Evolutionary conservation across 2,329 filamentous ascomycete genomes (phyloP).

Genomic region (Nemania sp.): DNA sequence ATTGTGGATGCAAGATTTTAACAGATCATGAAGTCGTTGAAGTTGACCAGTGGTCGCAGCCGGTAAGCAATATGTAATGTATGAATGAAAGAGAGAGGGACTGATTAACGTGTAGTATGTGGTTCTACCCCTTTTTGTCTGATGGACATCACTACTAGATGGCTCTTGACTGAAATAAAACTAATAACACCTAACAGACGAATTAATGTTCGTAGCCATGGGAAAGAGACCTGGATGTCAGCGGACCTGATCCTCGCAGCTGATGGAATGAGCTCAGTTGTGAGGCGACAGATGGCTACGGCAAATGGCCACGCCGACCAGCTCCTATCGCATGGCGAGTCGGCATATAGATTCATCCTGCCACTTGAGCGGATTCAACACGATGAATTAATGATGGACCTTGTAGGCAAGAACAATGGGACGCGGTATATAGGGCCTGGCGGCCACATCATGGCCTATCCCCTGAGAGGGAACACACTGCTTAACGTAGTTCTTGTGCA

Average conservation of each 20-base stretch:
- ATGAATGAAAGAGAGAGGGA: no score
- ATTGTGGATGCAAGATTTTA: conserved; percentile 28
- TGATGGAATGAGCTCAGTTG: conserved; percentile 57
- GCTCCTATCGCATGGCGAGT: conserved; percentile 52
- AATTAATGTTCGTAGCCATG: conserved; percentile 22
- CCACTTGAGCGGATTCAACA: conserved; percentile 47
- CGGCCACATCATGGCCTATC: conserved; percentile 58
- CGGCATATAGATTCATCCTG: conserved; percentile 59
- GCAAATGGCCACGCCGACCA: conserved; percentile 43
- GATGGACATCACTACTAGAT: not conserved
- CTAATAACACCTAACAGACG: conserved; percentile 28
- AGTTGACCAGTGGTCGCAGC: conserved; percentile 28
- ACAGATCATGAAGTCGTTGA: conserved; percentile 32
- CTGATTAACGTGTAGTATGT: conserved; percentile 19
- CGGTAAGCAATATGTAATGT: conserved; percentile 17
- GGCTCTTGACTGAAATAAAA: not conserved
- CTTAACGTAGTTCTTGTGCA: conserved; percentile 69
- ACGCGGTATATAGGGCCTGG: conserved; percentile 48
- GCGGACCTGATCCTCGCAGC: conserved; percentile 56
- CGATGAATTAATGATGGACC: conserved; percentile 54
- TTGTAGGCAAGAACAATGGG: conserved; percentile 60
- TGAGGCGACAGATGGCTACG: conserved; percentile 46
- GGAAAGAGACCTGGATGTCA: conserved; percentile 36
- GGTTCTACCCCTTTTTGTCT: not conserved
- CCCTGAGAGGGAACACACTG: conserved; percentile 63